These are phyloP conservation scores for Botryotinia globosa DNA, from an alignment of 2,329 filamentous ascomycete genomes.

Conservation along the genomic window DNA sequence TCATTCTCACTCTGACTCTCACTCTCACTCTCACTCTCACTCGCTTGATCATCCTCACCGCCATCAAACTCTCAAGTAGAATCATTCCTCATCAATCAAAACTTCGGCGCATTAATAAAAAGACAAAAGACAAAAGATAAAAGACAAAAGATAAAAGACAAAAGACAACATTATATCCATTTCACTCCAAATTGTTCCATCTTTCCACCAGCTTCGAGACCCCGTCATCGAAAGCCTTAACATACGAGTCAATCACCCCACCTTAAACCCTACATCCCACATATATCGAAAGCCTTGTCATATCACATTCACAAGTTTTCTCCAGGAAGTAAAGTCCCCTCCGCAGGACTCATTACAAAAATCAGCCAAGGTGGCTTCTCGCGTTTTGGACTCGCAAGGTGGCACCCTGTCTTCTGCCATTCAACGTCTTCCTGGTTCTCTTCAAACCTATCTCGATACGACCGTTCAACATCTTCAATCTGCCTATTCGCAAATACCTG, in stretches of 20 bases:
- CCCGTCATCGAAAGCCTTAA: neutral
- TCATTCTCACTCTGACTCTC: neutral
- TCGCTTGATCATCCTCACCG: slow-evolving; percentile 2
- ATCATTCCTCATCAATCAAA: neutral
- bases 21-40: neutral
- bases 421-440: slow-evolving; percentile 50
- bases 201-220: slow-evolving; percentile 2
- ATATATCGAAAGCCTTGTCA: slow-evolving; percentile 8
- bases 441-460: slow-evolving; percentile 55
- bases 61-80: neutral
- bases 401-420: slow-evolving; percentile 53
- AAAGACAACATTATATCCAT: neutral
- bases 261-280: slow-evolving; percentile 15
- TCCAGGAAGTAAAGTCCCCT: slow-evolving; percentile 10
- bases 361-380: slow-evolving; percentile 40
- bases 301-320: neutral
- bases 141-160: too few species aligned
- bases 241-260: slow-evolving; percentile 5
- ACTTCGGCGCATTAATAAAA: neutral
- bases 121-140: neutral
- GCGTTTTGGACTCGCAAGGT: slow-evolving; percentile 58
- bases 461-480: slow-evolving; percentile 50
- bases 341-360: slow-evolving; percentile 20
- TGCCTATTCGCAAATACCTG: slow-evolving; percentile 40
- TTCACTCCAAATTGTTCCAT: neutral